Percentiles rank a stretch among this genome's conserved stretches.
phyloP scores from a whole-genome alignment of 106 monocot genomes.

The Chionographis japonica region DNA sequence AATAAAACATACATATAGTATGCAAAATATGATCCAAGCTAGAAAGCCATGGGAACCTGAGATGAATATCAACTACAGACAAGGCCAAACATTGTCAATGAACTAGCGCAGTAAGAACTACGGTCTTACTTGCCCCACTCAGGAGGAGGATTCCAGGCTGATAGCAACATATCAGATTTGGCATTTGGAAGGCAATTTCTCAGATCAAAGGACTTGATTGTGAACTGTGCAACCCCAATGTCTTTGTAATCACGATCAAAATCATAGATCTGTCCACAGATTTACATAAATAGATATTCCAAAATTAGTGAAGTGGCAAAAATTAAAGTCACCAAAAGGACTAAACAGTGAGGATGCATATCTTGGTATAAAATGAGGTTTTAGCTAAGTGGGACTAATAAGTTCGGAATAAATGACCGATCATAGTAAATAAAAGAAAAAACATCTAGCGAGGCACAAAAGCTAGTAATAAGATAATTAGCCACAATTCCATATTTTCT shows the following conservation, averaged over 20 bases:
- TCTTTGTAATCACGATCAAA: slow-evolving; percentile 99
- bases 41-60: background rate
- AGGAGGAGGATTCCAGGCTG: slow-evolving; percentile 95
- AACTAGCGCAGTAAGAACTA: background rate
- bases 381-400: no score
- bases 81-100: background rate
- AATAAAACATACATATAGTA: no score
- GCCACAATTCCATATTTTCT: no score
- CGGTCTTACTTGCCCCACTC: slow-evolving; percentile 90
- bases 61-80: background rate
- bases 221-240: slow-evolving; percentile 83
- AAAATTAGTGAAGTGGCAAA: background rate
- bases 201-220: slow-evolving; percentile 71
- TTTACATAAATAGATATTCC: background rate
- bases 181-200: slow-evolving; percentile 84
- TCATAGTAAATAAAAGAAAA: no score
- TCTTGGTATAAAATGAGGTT: background rate
- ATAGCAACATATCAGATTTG: slow-evolving; percentile 81
- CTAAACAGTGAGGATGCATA: background rate
- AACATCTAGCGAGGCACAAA: no score
- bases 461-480: no score
- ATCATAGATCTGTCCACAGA: slow-evolving; percentile 77
- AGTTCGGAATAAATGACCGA: no score
- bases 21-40: no score
- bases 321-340: background rate